phyloP scores from a whole-genome alignment of 768 basidiomycete species.

The Lentinus brumalis region DNA sequence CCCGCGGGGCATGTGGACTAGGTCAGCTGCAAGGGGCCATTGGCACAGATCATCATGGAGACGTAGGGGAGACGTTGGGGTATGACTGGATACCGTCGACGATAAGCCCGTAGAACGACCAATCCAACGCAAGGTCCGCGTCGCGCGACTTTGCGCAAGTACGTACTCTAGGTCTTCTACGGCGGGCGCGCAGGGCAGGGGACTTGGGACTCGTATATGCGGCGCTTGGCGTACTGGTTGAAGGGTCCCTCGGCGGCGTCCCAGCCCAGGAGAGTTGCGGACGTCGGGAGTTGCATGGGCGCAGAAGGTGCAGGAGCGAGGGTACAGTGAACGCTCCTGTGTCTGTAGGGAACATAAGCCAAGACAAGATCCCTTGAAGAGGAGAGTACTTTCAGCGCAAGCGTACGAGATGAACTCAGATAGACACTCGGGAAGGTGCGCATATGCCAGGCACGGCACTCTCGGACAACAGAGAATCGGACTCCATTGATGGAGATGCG shows the following conservation, averaged over 20 bases:
- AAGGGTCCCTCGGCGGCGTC: slow-evolving; percentile 91
- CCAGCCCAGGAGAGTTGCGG: slow-evolving; percentile 83
- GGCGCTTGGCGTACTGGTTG: slow-evolving; percentile 75
- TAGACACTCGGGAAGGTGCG: too few relatives aligned
- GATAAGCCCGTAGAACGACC: slow-evolving; percentile 88
- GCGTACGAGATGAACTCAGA: too few relatives aligned
- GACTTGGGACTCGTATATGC: slow-evolving; percentile 74
- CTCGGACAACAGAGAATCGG: not conserved
- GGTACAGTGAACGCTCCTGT: slow-evolving; percentile 75
- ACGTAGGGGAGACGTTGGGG: slow-evolving; percentile 55
- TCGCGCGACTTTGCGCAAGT: slow-evolving; percentile 49
- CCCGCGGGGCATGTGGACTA: slow-evolving; percentile 83
- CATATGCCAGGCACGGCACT: too few relatives aligned
- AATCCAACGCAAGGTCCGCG: slow-evolving; percentile 49
- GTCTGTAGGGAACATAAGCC: slow-evolving; percentile 47
- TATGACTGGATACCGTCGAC: slow-evolving; percentile 92
- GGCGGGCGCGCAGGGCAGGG: slow-evolving; percentile 49
- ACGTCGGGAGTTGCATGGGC: slow-evolving; percentile 63
- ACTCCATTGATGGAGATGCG: not conserved
- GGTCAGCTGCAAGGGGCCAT: slow-evolving; percentile 55
- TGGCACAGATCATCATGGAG: not conserved
- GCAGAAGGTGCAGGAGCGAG: slow-evolving; percentile 65
- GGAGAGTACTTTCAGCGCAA: too few relatives aligned
- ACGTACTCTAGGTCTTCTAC: slow-evolving; percentile 28
- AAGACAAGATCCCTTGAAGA: not conserved